Percentiles rank a stretch among this genome's conserved stretches.
These are phyloP conservation scores for Eruca vesicaria DNA, from an alignment of 441 rosid species.

Conservation along the genomic window DNA sequence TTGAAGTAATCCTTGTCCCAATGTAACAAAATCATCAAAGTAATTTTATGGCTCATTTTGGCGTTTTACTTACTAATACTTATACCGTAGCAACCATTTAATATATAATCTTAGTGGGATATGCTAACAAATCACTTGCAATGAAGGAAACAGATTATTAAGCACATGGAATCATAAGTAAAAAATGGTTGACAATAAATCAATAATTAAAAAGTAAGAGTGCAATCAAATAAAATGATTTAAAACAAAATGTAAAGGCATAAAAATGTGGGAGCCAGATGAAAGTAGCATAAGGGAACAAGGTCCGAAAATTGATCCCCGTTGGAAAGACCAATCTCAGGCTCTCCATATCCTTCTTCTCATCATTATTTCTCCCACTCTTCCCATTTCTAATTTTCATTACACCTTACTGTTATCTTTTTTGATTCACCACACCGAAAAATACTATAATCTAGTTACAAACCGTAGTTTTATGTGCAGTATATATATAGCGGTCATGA, in stretches of 20 bases:
- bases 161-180: slow-evolving; percentile 32
- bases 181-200: background rate
- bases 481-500: too few relatives aligned
- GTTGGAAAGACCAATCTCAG: slow-evolving; percentile 6
- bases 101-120: too few relatives aligned
- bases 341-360: background rate
- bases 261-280: slow-evolving; percentile 37
- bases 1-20: background rate
- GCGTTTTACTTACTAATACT: background rate
- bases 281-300: slow-evolving; percentile 55
- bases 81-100: background rate
- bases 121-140: background rate
- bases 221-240: background rate
- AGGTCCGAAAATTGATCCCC: slow-evolving; percentile 46
- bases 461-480: too few relatives aligned
- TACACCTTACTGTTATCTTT: too few relatives aligned
- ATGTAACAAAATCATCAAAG: background rate
- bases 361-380: background rate
- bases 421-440: too few relatives aligned
- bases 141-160: background rate
- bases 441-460: too few relatives aligned
- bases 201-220: background rate
- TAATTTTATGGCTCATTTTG: background rate
- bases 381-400: background rate
- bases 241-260: slow-evolving; percentile 7